Conservation (phyloP, 2,329 filamentous ascomycete genomes). For the Remersonia thermophila region DNA sequence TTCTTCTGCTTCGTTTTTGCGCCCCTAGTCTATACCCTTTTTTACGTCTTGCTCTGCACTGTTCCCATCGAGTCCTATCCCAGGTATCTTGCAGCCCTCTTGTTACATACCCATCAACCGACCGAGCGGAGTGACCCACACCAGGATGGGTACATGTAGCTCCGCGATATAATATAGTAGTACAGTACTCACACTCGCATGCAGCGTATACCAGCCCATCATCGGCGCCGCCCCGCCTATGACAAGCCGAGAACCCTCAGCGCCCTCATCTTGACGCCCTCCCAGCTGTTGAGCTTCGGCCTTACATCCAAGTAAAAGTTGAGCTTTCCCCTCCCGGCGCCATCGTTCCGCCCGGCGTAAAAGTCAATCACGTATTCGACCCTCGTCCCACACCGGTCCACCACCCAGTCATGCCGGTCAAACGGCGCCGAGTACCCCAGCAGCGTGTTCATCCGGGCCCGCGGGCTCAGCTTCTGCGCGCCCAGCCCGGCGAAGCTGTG, state of each 20-base stretch:
- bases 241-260: slow-evolving; percentile 37
- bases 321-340: slow-evolving; percentile 28
- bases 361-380: slow-evolving; percentile 98
- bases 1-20: too few species aligned
- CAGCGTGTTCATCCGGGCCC: slow-evolving; percentile 68
- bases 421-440: slow-evolving; percentile 88
- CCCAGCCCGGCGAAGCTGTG: slow-evolving; percentile 67
- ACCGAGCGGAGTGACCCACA: too few species aligned
- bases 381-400: slow-evolving; percentile 75
- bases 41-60: too few species aligned
- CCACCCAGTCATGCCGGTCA: slow-evolving; percentile 93
- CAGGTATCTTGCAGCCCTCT: too few species aligned
- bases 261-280: slow-evolving; percentile 55
- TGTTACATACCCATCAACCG: too few species aligned
- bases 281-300: slow-evolving; percentile 56
- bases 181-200: too few species aligned
- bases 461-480: slow-evolving; percentile 59
- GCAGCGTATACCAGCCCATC: too few species aligned
- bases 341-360: slow-evolving; percentile 57
- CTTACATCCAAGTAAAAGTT: slow-evolving; percentile 58
- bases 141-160: too few species aligned
- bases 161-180: too few species aligned
- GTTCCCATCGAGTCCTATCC: too few species aligned
- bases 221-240: slow-evolving; percentile 22
- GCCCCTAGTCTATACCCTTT: too few species aligned